Percentiles rank a stretch among this genome's conserved stretches.
phyloP scores from a whole-genome alignment of 1,284 basidiomycete genomes.

The Kalmanozyma brasiliensis region DNA sequence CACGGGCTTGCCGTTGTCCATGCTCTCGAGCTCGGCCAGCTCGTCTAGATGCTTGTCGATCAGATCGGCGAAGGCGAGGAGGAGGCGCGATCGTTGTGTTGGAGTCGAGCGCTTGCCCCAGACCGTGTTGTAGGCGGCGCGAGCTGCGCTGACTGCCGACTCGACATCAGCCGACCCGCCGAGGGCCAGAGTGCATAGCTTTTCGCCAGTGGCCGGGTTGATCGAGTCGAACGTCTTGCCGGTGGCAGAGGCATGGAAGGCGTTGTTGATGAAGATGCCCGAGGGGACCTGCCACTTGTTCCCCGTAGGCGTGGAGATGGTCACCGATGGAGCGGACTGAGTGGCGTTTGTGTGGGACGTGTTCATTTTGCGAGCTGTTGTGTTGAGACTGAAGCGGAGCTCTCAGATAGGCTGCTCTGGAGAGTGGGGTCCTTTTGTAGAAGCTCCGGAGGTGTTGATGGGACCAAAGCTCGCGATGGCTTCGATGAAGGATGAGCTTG shows the following conservation, averaged over 20 bases:
- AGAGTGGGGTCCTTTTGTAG: constrained; percentile 14
- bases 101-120: constrained; percentile 69
- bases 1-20: constrained; percentile 86
- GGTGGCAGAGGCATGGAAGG: constrained; percentile 57
- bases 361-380: constrained; percentile 6
- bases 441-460: no score
- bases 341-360: constrained; percentile 13
- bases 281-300: constrained; percentile 47
- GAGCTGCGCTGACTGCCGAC: constrained; percentile 60
- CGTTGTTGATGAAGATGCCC: constrained; percentile 65
- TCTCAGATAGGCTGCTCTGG: no score
- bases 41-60: constrained; percentile 80
- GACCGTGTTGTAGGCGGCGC: constrained; percentile 52
- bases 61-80: constrained; percentile 76
- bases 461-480: no score
- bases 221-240: constrained; percentile 63
- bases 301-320: constrained; percentile 61
- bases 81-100: constrained; percentile 75
- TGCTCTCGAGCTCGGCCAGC: constrained; percentile 70
- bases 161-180: constrained; percentile 63
- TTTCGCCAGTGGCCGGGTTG: constrained; percentile 63
- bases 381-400: background rate
- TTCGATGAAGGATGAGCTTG: background rate
- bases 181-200: constrained; percentile 60
- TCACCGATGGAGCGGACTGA: constrained; percentile 26